A percentile compares a stretch with the other conserved stretches of the same genome.
These are phyloP conservation scores for Eucalyptus rudis DNA, from an alignment of 345 rosid species.

Conservation along the genomic window DNA sequence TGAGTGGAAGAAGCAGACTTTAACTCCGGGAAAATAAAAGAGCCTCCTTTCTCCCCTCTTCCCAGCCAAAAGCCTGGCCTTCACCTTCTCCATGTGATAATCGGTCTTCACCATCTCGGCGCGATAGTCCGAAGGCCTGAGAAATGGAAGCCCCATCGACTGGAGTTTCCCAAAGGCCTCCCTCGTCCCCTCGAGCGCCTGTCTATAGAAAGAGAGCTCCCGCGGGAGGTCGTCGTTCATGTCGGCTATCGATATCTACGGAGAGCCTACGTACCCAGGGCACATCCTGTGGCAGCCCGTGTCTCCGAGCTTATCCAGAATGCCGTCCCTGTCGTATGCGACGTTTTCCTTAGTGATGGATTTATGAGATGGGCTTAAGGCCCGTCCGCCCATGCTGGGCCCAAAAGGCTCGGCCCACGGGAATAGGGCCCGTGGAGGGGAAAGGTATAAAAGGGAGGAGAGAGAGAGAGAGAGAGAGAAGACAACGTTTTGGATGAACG, in stretches of 20 bases:
- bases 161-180: slow-evolving; percentile 51
- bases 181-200: slow-evolving; percentile 63
- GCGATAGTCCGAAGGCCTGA: slow-evolving; percentile 68
- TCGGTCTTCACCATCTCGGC: slow-evolving; percentile 85
- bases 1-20: no score
- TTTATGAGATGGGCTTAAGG: no score
- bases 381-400: no score
- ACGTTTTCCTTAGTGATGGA: slow-evolving; percentile 43
- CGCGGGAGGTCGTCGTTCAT: slow-evolving; percentile 75
- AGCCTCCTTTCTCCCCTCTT: slow-evolving; percentile 8
- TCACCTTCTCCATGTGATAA: slow-evolving; percentile 71
- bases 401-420: no score
- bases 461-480: no score
- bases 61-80: slow-evolving; percentile 50
- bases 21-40: no score
- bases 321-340: slow-evolving; percentile 44
- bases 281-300: slow-evolving; percentile 53
- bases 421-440: no score
- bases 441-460: no score
- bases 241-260: slow-evolving; percentile 45
- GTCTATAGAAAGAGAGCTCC: slow-evolving; percentile 64
- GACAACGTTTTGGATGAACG: no score
- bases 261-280: slow-evolving; percentile 64
- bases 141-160: slow-evolving; percentile 47
- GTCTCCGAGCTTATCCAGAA: slow-evolving; percentile 68